Evolutionary conservation across 2,329 filamentous ascomycete genomes (phyloP).

Genomic region (Fonsecaea pugnacius): DNA sequence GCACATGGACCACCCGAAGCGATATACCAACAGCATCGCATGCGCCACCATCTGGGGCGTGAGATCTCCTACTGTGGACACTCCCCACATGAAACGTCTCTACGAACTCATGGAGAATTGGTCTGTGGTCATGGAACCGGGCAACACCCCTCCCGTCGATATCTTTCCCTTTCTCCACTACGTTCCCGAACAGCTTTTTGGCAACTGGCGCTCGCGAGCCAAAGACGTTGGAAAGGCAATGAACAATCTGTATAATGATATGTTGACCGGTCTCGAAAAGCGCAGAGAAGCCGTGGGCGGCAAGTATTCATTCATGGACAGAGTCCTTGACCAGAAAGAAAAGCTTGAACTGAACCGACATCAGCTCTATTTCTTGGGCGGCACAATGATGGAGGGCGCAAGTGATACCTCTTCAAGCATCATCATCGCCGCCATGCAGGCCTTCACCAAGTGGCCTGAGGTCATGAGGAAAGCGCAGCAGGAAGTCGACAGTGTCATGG

Average conservation of each 20-base stretch:
- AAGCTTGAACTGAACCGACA: constrained; percentile 42
- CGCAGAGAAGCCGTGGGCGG: constrained; percentile 40
- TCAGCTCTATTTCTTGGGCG: constrained; percentile 48
- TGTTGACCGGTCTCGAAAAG: constrained; percentile 41
- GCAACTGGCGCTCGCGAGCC: constrained; percentile 47
- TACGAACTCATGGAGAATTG: constrained; percentile 53
- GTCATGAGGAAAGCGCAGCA: constrained; percentile 51
- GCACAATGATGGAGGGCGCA: constrained; percentile 44
- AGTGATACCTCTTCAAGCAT: constrained; percentile 48
- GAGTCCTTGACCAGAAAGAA: constrained; percentile 46
- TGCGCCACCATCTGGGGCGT: constrained; percentile 43
- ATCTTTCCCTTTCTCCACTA: constrained; percentile 52
- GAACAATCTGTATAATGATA: constrained; percentile 48
- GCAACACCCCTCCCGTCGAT: constrained; percentile 57
- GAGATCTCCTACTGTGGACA: constrained; percentile 42
- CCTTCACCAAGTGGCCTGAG: constrained; percentile 56
- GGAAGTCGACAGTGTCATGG: constrained; percentile 49
- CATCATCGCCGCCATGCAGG: constrained; percentile 47
- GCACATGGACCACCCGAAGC: constrained; percentile 55
- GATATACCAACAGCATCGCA: constrained; percentile 57
- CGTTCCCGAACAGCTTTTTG: constrained; percentile 49
- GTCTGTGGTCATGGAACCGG: constrained; percentile 53
- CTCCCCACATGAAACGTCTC: constrained; percentile 45
- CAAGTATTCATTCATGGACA: constrained; percentile 47
- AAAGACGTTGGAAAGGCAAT: constrained; percentile 47